Evolutionary conservation across 805 yeast species (phyloP), one percentile per base, ranked within the genome.

Genomic region (Metschnikowia noctiluminum): DNA sequence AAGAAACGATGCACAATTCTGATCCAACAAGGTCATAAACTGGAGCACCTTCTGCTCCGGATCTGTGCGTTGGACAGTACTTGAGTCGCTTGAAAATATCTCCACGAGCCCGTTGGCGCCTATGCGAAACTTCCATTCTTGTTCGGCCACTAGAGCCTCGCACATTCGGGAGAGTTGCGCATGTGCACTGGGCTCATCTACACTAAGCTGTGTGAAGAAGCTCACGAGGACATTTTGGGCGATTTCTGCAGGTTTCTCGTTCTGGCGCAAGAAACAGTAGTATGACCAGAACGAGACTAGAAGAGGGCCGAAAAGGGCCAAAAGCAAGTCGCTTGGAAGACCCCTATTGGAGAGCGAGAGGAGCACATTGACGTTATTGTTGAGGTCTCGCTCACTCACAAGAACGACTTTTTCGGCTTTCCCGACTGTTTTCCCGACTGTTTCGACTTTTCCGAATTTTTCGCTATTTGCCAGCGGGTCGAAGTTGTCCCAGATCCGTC

Each of bases 281-380:
- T 76, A 80, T 6, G 73, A 63, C 85, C 85, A 81, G 55, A 68
- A 21, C 54, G 68, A 40, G 49, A 57, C 28, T 1, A 71, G 12
- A 21, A 73, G 61, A 1, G 76, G 76, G 21, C 57, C 52, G 38
- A 73, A 54, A 1, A 66, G 37, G 9, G 55, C 57, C 28, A 38
- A 38, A 28, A 62, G 47, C 10, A 73, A 55, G 4, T 65, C 70
- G 0, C 57, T 42, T 3, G 61, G 49, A 7, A 68, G 50, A 7
- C 65, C 61, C 39, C 65, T 62, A 56, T 81, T 81, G 0, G 84
- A 67, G 9, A 88, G 56, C 0, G 92, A 82, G 0, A 85, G 63
- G n/a, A 85, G 55, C 0, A 85, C 88, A 62, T 85, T 85, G 21
- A 87, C 69, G 5, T 73, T 70, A 61, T 85, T 83, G 56, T 86